Percentiles rank a stretch among this genome's conserved stretches.
These are phyloP conservation scores for Dothideomycetes sp. DNA, from an alignment of 2,329 filamentous ascomycete species.

Conservation along the genomic window DNA sequence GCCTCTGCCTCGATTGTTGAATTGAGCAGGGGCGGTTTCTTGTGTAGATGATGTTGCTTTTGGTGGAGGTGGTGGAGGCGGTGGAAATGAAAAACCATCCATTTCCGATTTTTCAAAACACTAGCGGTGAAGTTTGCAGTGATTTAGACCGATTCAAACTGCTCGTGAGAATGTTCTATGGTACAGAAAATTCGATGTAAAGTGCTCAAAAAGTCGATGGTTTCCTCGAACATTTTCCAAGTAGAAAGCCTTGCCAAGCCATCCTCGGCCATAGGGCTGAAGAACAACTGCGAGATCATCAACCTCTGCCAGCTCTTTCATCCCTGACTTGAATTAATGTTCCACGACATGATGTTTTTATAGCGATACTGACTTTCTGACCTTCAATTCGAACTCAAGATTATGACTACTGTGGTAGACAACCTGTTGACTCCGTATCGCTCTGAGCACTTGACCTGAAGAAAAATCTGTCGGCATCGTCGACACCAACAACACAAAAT, in stretches of 20 bases:
- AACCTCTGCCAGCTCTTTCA: neutral
- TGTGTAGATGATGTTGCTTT: slow-evolving; percentile 18
- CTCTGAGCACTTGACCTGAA: slow-evolving; percentile 10
- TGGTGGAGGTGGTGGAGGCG: slow-evolving; percentile 37
- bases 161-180: too few relatives aligned
- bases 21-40: slow-evolving; percentile 18
- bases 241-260: slow-evolving; percentile 4
- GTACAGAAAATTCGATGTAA: too few relatives aligned
- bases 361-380: slow-evolving; percentile 5
- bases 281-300: slow-evolving; percentile 2
- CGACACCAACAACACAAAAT: slow-evolving; percentile 12
- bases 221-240: too few relatives aligned
- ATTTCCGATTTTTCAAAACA: too few relatives aligned
- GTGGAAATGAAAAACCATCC: slow-evolving; percentile 37
- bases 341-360: slow-evolving; percentile 4
- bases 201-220: too few relatives aligned
- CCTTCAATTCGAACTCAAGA: too few relatives aligned
- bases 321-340: too few relatives aligned
- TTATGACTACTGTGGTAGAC: slow-evolving; percentile 11
- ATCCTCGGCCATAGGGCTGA: slow-evolving; percentile 4
- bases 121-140: too few relatives aligned
- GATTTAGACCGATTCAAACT: too few relatives aligned
- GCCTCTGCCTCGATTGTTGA: slow-evolving; percentile 19
- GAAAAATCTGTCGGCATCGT: slow-evolving; percentile 8
- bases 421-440: neutral